Percentiles rank a stretch among this genome's conserved stretches.
phyloP scores from a whole-genome alignment of 1,284 basidiomycete genomes.

The Ceratorhiza oryzae-sativae region DNA sequence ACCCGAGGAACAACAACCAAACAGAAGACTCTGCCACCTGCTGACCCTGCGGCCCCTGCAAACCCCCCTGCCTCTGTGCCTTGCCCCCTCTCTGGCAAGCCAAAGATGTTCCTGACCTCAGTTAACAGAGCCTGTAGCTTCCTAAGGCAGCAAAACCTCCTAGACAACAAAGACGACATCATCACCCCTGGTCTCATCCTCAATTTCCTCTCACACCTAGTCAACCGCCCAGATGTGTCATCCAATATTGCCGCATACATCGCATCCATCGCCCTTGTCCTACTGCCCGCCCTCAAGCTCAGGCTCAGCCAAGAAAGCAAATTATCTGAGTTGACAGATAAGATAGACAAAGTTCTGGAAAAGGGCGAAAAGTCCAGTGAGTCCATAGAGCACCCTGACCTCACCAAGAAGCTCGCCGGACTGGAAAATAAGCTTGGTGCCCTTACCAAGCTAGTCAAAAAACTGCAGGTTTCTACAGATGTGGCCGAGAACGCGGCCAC shows the following conservation, averaged over 20 bases:
- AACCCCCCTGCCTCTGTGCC: neutral
- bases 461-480: neutral
- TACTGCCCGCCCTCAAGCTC: neutral
- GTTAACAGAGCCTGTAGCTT: neutral
- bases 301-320: neutral
- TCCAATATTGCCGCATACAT: neutral
- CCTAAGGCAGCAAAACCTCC: neutral
- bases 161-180: neutral
- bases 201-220: neutral
- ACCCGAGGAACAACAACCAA: neutral
- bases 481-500: neutral
- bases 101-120: neutral
- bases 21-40: neutral
- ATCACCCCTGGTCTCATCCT: neutral
- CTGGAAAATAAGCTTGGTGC: neutral
- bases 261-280: neutral
- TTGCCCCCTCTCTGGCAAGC: neutral
- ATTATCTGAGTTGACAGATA: neutral
- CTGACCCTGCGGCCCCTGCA: neutral
- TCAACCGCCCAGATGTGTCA: neutral
- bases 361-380: neutral
- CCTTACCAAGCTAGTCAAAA: neutral
- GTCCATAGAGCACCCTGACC: neutral
- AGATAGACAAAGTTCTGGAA: neutral
- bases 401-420: neutral